These are phyloP conservation scores for Tilletia horrida DNA, from an alignment of 1,284 basidiomycete species.

Conservation along the genomic window DNA sequence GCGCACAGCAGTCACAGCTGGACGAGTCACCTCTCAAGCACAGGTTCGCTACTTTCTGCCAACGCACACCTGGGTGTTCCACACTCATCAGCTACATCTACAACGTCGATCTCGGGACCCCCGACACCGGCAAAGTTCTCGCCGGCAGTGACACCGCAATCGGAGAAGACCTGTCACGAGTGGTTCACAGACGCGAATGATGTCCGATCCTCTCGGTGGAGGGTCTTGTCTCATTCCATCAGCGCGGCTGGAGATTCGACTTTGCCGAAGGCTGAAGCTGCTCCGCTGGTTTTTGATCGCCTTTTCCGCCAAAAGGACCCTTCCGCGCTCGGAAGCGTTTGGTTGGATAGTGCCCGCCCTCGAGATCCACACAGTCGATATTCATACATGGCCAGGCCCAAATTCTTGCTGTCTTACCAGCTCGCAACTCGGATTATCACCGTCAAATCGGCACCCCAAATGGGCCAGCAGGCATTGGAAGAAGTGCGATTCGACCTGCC, in stretches of 20 bases:
- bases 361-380: constrained; percentile 33
- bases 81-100: background rate
- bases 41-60: background rate
- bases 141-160: too few species aligned
- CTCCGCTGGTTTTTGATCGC: constrained; percentile 56
- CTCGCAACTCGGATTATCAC: background rate
- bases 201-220: background rate
- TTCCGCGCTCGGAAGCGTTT: constrained; percentile 56
- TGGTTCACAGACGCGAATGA: too few species aligned
- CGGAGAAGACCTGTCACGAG: too few species aligned
- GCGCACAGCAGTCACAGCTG: background rate
- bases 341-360: constrained; percentile 58
- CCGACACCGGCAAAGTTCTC: too few species aligned
- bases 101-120: background rate
- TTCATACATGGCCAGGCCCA: constrained; percentile 48
- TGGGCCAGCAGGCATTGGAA: background rate
- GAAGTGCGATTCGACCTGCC: background rate
- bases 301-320: constrained; percentile 42
- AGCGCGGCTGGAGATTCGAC: background rate
- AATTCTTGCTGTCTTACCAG: constrained; percentile 42
- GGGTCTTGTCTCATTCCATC: background rate
- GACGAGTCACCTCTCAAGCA: background rate
- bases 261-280: constrained; percentile 18
- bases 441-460: background rate
- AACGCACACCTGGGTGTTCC: background rate